These are phyloP conservation scores for Aspergillus sp. DNA, from an alignment of 2,329 filamentous ascomycete species.

Conservation along the genomic window DNA sequence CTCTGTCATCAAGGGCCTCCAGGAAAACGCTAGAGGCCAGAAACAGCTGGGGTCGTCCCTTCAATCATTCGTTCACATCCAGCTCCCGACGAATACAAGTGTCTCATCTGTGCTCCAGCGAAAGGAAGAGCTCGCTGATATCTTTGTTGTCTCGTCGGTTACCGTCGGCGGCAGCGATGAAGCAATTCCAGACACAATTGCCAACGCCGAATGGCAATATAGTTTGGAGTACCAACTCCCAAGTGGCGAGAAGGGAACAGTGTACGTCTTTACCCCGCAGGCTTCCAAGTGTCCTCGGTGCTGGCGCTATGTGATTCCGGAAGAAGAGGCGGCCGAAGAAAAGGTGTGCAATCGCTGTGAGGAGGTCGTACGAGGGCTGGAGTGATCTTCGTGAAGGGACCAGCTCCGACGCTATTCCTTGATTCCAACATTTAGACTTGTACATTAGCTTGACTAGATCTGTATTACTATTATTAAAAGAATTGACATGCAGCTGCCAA, in stretches of 20 bases:
- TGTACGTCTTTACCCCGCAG: conserved; percentile 53
- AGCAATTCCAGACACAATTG: conserved; percentile 31
- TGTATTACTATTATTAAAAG: conserved; percentile 13
- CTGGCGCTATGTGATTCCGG: conserved; percentile 79
- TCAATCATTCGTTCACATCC: conserved; percentile 68
- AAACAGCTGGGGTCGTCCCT: conserved; percentile 81
- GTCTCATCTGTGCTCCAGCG: conserved; percentile 33
- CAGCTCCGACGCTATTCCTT: conserved; percentile 8
- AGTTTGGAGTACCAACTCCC: conserved; percentile 46
- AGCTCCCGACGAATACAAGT: conserved; percentile 27
- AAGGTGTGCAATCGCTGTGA: conserved; percentile 75
- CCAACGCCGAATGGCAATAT: conserved; percentile 48
- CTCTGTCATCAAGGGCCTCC: conserved; percentile 71
- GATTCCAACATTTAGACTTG: conserved; percentile 1
- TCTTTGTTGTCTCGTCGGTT: conserved; percentile 73
- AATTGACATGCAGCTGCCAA: neutral
- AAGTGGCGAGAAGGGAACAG: conserved; percentile 37
- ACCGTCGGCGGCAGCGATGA: conserved; percentile 49
- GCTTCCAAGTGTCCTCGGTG: conserved; percentile 80
- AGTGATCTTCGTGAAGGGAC: conserved; percentile 17
- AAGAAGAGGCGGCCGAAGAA: conserved; percentile 54
- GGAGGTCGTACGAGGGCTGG: conserved; percentile 59
- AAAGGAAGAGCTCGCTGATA: conserved; percentile 59
- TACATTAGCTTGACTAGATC: conserved; percentile 4
- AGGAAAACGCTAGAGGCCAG: conserved; percentile 72